Conservation (phyloP, 2,329 filamentous ascomycete species). For the Aspergillus pseudoviridinutans region DNA sequence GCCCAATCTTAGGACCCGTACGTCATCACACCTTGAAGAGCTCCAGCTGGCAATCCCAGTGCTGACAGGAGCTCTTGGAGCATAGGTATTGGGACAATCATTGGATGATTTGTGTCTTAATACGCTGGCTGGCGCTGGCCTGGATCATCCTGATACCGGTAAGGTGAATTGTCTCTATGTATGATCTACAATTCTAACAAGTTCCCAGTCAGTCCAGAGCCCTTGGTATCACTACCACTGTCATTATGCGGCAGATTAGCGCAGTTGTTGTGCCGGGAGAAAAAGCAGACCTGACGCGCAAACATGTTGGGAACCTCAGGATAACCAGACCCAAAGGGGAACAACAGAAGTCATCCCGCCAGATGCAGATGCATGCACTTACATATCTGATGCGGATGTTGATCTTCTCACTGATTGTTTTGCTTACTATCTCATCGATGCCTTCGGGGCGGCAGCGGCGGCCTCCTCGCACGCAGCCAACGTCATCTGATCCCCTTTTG, state of each 20-base stretch:
- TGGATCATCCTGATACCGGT: conserved; percentile 47
- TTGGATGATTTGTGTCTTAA: too few species aligned
- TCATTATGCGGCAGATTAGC: conserved; percentile 12
- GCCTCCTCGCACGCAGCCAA: conserved; percentile 13
- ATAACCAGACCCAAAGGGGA: conserved; percentile 7
- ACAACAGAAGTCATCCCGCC: conserved; percentile 2
- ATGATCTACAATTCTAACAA: background rate
- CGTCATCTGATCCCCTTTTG: conserved; percentile 13
- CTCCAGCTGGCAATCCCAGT: too few species aligned
- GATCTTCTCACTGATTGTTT: conserved; percentile 53
- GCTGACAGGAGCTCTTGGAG: too few species aligned
- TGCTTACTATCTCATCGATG: conserved; percentile 33
- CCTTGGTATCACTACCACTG: conserved; percentile 6
- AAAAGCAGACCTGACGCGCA: too few species aligned
- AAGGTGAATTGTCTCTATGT: conserved; percentile 11
- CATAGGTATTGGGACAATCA: too few species aligned
- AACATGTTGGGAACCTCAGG: conserved; percentile 37
- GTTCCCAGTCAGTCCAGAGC: conserved; percentile 7
- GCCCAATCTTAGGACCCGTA: conserved; percentile 46
- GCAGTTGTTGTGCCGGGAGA: conserved; percentile 5
- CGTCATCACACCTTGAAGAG: too few species aligned
- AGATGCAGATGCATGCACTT: conserved; percentile 5
- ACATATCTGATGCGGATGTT: conserved; percentile 24
- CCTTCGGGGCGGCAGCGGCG: conserved; percentile 6
- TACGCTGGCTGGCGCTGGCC: too few species aligned